A percentile compares a stretch with the other conserved stretches of the same genome.
phyloP scores from a whole-genome alignment of 768 basidiomycete species.

The Calvatia gigantea region DNA sequence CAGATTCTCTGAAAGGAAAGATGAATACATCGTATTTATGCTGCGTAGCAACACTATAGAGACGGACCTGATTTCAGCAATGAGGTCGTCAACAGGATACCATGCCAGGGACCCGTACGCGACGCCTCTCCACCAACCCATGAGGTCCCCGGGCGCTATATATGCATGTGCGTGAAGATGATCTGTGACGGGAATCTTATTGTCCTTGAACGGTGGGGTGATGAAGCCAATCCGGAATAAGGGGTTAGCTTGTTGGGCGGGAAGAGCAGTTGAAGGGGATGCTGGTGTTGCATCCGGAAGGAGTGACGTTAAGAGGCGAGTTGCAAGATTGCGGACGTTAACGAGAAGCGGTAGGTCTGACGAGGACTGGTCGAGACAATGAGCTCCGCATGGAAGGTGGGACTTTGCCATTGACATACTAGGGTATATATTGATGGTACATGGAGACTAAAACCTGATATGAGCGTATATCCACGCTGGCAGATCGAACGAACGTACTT shows the following conservation, averaged over 20 bases:
- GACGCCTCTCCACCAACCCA: constrained; percentile 72
- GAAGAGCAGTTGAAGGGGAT: constrained; percentile 29
- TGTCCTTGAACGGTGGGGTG: constrained; percentile 73
- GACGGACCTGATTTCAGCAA: constrained; percentile 75
- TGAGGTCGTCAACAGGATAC: constrained; percentile 75
- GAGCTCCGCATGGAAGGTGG: constrained; percentile 10
- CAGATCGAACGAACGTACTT: constrained; percentile 46
- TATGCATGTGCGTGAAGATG: constrained; percentile 79
- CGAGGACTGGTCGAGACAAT: constrained; percentile 47
- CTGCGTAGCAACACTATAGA: not conserved
- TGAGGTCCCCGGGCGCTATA: constrained; percentile 56
- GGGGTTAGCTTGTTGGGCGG: constrained; percentile 27
- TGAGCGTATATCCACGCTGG: constrained; percentile 11
- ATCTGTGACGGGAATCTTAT: constrained; percentile 75
- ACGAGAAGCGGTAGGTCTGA: constrained; percentile 73
- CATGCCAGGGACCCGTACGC: constrained; percentile 68
- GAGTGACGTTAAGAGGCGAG: constrained; percentile 49
- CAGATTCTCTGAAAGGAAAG: constrained; percentile 55
- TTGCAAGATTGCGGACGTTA: constrained; percentile 55
- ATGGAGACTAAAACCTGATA: constrained; percentile 49
- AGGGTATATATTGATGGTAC: constrained; percentile 76
- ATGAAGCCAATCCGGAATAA: constrained; percentile 72
- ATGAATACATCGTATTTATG: constrained; percentile 8
- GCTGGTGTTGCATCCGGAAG: constrained; percentile 34
- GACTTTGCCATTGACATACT: constrained; percentile 35